Evolutionary conservation across 2,329 filamentous ascomycete species (phyloP).

Genomic region (Nemania diffusa): DNA sequence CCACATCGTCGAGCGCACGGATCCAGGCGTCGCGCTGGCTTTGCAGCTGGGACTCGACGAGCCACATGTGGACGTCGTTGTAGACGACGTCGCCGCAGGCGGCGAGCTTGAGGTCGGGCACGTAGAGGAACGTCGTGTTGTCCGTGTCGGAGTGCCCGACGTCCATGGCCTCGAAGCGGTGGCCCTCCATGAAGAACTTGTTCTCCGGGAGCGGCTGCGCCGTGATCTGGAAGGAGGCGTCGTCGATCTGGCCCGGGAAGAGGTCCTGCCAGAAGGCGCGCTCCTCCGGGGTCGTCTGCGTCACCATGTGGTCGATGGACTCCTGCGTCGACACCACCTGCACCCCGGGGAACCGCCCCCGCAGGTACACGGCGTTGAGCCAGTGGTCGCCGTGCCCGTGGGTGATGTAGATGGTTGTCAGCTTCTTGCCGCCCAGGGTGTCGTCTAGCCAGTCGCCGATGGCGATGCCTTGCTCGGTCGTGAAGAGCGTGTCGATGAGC

Average conservation of each 20-base stretch:
- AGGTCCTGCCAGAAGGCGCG: constrained; percentile 38
- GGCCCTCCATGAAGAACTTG: constrained; percentile 40
- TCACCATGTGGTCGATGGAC: constrained; percentile 40
- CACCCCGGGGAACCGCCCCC: constrained; percentile 46
- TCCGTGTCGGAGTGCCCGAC: constrained; percentile 41
- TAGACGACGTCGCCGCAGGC: constrained; percentile 49
- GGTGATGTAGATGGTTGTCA: constrained; percentile 54
- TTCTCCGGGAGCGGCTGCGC: constrained; percentile 32
- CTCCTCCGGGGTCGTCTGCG: constrained; percentile 37
- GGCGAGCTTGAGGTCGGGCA: constrained; percentile 50
- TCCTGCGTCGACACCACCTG: constrained; percentile 39
- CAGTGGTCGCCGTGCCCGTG: constrained; percentile 57
- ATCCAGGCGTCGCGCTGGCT: constrained; percentile 13
- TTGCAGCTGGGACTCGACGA: constrained; percentile 23
- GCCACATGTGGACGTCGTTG: constrained; percentile 32
- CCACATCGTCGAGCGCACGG: not conserved
- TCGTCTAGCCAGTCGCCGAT: constrained; percentile 53
- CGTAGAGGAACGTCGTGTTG: constrained; percentile 50
- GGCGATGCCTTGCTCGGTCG: constrained; percentile 45
- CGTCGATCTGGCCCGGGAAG: constrained; percentile 44
- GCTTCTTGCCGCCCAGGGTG: constrained; percentile 43
- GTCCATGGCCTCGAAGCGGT: constrained; percentile 40
- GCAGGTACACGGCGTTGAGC: constrained; percentile 49
- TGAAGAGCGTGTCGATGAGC: constrained; percentile 53
- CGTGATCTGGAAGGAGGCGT: constrained; percentile 27